Evolutionary conservation across 2,329 filamentous ascomycete species (phyloP), one percentile per base, ranked within the genome.

Genomic region (Aspergillus sp.): DNA sequence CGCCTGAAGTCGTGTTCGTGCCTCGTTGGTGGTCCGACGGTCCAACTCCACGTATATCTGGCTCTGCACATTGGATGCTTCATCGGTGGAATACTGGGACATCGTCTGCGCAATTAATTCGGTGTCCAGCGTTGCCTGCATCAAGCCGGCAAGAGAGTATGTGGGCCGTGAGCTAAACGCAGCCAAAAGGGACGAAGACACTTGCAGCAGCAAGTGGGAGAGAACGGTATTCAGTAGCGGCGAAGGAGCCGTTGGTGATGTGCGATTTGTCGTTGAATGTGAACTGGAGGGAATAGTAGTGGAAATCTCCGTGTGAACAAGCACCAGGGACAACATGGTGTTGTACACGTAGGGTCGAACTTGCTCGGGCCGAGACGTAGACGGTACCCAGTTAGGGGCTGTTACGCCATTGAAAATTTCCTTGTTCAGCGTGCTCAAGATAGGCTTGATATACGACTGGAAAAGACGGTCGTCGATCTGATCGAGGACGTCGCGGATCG

Each of bases 31-130:
- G 32, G 91, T 96, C 30, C 86, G 78, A 38, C 77, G 74, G 56
- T 98, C 91, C 11, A 98, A 67, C 54, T 91, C 86, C 43, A 91
- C 76, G 60, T 96, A 98, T 29, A 98, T 89, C 56, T 88, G 78
- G 47, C 82, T 82, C 64, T 96, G 91, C 10, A 84, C 71, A 53
- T 88, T 78, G 5, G 78, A 78, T 3, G 86, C 85, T 31, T 77
- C 73, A 36, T 93, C 82, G 0, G 85, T 91, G 0, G 85, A 91
- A 59, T 93, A 98, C 46, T 88, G 80, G 39, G 76, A 83, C 20
- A 98, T 72, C 4, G 89, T 95, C 65, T 98, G 91, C 1, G 88
- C 85, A 36, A 96, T 80, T 53, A 98, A 96, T 60, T 98, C 91
- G 1, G 95, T 88, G 52, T 98, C 91, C 1, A 98, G 75, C 0